phyloP scores from a whole-genome alignment of 2,329 filamentous ascomycete genomes.

The Akanthomyces lecanii region DNA sequence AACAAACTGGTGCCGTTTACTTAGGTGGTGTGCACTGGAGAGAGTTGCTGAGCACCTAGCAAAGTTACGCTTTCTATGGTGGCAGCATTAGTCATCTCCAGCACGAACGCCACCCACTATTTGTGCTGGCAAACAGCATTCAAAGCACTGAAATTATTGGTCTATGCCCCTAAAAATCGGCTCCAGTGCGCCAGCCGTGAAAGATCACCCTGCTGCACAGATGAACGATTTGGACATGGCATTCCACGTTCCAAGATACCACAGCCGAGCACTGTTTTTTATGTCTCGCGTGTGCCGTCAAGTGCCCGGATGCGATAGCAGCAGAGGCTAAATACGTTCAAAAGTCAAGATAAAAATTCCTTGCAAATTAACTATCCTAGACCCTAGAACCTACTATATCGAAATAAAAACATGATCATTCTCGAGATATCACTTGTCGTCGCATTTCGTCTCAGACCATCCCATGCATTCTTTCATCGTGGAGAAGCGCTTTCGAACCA shows the following conservation, averaged over 20 bases:
- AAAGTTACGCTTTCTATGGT: slow-evolving; percentile 17
- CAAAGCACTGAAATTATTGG: not conserved
- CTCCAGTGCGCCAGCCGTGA: too few species aligned
- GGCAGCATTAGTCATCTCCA: slow-evolving; percentile 18
- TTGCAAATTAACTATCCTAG: slow-evolving; percentile 15
- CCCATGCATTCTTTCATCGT: slow-evolving; percentile 32
- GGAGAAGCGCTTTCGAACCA: slow-evolving; percentile 49
- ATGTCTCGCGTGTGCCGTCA: too few species aligned
- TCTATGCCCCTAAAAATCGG: not conserved
- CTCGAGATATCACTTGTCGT: slow-evolving; percentile 9
- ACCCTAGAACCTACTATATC: slow-evolving; percentile 15
- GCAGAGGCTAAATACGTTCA: not conserved
- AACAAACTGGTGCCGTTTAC: slow-evolving; percentile 1
- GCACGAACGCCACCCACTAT: not conserved
- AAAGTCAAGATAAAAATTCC: slow-evolving; percentile 11
- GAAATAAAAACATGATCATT: slow-evolving; percentile 14
- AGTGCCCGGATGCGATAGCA: too few species aligned
- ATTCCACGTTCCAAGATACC: too few species aligned
- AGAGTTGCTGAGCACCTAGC: slow-evolving; percentile 16
- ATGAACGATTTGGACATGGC: too few species aligned
- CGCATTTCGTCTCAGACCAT: slow-evolving; percentile 24
- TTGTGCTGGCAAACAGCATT: not conserved
- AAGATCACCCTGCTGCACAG: too few species aligned
- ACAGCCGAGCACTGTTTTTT: not conserved
- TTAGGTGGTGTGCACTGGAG: slow-evolving; percentile 19